phyloP scores from a whole-genome alignment of 257 asterid genomes.

The Agastache rugosa region DNA sequence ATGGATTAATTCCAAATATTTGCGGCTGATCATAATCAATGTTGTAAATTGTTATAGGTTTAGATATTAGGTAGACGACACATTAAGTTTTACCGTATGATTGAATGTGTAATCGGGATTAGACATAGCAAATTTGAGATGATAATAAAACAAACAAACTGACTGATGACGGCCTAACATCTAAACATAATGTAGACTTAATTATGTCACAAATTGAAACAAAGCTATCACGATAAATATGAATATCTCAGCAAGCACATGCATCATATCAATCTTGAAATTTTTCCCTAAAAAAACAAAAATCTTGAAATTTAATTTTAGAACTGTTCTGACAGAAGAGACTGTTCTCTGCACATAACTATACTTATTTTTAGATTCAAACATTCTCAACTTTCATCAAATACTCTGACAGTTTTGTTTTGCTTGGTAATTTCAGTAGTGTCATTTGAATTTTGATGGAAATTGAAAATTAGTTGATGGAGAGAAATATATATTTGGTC shows the following conservation, averaged over 20 bases:
- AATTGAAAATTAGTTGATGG: background rate
- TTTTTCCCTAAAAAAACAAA: too few relatives aligned
- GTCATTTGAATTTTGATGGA: background rate
- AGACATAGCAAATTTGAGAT: background rate
- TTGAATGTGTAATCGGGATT: background rate
- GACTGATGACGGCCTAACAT: background rate
- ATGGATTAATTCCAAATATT: background rate
- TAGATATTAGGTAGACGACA: background rate
- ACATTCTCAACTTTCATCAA: conserved; percentile 2
- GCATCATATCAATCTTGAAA: background rate
- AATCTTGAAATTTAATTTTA: background rate
- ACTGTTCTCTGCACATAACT: background rate
- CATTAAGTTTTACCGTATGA: background rate
- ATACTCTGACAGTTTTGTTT: background rate
- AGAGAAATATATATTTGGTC: background rate
- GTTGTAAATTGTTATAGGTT: too few relatives aligned
- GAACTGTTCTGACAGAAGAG: background rate
- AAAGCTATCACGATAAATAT: background rate
- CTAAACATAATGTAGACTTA: background rate
- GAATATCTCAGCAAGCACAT: background rate
- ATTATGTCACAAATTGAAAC: background rate
- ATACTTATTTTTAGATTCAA: background rate
- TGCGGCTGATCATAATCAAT: background rate
- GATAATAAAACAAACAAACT: background rate
- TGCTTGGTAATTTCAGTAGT: background rate